phyloP scores from a whole-genome alignment of 2,329 filamentous ascomycete species.

The Hypoxylon sp. region DNA sequence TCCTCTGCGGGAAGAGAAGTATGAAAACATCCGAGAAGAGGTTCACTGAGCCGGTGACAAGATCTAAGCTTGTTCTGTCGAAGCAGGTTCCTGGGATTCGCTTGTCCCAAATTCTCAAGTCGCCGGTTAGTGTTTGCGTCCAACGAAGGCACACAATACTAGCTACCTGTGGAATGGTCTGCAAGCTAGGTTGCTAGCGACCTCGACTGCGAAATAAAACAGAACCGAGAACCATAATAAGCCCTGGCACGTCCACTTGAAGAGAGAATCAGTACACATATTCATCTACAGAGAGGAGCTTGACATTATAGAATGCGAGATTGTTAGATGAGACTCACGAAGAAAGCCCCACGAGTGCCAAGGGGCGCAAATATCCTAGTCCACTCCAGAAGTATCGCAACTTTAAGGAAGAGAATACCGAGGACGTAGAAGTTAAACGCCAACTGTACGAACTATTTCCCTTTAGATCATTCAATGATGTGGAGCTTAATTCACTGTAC shows the following conservation, averaged over 20 bases:
- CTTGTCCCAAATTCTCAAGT: neutral
- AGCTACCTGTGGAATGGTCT: neutral
- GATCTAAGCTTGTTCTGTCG: conserved; percentile 1
- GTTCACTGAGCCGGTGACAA: neutral
- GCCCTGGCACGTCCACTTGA: neutral
- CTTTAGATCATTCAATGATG: neutral
- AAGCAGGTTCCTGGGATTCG: conserved; percentile 1
- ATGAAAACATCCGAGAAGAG: neutral
- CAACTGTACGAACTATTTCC: neutral
- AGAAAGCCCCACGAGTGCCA: neutral
- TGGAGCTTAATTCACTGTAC: neutral
- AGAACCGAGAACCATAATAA: conserved; percentile 1
- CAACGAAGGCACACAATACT: neutral
- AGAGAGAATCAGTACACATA: neutral
- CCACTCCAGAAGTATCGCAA: neutral
- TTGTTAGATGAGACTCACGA: neutral
- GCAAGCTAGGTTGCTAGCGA: neutral
- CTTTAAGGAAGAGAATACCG: neutral
- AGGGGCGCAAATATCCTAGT: neutral
- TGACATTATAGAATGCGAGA: neutral
- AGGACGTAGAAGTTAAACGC: neutral
- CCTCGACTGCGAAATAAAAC: neutral
- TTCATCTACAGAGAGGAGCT: neutral
- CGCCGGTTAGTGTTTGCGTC: neutral
- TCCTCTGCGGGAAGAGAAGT: conserved; percentile 1